Conservation (phyloP, 2,329 filamentous ascomycete genomes). For the Fusarium circinatum region DNA sequence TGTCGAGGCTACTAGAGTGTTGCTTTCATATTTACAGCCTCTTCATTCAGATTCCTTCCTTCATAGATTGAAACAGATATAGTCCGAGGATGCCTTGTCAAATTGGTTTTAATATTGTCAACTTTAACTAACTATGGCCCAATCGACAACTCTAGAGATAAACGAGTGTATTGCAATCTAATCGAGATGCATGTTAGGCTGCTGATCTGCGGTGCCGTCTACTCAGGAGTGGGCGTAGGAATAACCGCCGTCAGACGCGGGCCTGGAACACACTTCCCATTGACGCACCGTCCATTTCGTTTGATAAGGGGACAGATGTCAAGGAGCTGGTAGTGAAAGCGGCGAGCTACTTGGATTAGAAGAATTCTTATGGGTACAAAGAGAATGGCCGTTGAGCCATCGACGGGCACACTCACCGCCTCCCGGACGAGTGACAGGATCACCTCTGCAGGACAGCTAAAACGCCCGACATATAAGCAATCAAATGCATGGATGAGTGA, state of each 20-base stretch:
- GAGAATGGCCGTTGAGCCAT: not conserved
- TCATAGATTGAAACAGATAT: not conserved
- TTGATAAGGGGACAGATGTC: not conserved
- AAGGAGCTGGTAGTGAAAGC: not conserved
- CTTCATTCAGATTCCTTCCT: too few species aligned
- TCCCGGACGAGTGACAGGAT: not conserved
- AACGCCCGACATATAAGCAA: not conserved
- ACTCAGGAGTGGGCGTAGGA: not conserved
- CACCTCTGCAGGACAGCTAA: not conserved
- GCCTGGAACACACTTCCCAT: not conserved
- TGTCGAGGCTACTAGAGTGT: not conserved
- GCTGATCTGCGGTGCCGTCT: not conserved
- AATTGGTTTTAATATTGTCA: not conserved
- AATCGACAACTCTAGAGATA: too few species aligned
- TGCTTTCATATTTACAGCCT: not conserved
- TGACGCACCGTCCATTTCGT: not conserved
- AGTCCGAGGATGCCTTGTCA: rapidly evolving
- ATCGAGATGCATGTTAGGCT: not conserved
- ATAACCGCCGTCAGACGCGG: not conserved
- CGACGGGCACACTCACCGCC: not conserved
- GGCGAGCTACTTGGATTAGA: not conserved
- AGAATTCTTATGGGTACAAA: not conserved
- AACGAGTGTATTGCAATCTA: not conserved
- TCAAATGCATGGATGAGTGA: rapidly evolving
- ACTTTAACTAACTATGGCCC: not conserved